Evolutionary conservation across 2,329 filamentous ascomycete species (phyloP).

Genomic region (Fusarium poae): DNA sequence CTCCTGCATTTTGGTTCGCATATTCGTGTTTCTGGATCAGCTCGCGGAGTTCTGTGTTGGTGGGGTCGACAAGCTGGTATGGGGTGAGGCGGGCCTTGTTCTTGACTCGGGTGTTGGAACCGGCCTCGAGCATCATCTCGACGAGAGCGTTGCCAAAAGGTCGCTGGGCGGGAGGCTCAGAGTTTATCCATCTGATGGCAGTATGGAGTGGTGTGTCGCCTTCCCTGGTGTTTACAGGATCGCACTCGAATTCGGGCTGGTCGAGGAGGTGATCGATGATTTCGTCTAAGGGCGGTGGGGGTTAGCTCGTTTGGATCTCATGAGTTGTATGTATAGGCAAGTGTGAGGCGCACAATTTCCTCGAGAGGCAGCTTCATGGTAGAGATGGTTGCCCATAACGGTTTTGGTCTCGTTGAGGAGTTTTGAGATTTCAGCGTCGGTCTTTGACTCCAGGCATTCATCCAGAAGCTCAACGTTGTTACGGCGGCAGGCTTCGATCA

Average conservation of each 20-base stretch:
- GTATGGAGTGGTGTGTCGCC: constrained; percentile 84
- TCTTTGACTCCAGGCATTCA: constrained; percentile 75
- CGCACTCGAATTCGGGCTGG: constrained; percentile 87
- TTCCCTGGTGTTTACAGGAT: constrained; percentile 78
- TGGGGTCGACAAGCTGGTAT: constrained; percentile 78
- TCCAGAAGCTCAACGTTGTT: constrained; percentile 90
- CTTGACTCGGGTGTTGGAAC: constrained; percentile 67
- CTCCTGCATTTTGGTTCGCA: constrained; percentile 68
- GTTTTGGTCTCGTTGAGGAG: constrained; percentile 90
- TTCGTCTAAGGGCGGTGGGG: constrained; percentile 68
- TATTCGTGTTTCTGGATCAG: constrained; percentile 80
- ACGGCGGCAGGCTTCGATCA: constrained; percentile 92
- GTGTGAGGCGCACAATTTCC: constrained; percentile 81
- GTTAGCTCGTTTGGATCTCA: constrained; percentile 32
- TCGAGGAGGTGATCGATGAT: constrained; percentile 85
- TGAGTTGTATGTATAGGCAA: constrained; percentile 3
- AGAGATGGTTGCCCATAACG: constrained; percentile 86
- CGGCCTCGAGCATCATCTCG: constrained; percentile 86
- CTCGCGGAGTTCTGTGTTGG: constrained; percentile 71
- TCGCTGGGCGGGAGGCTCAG: constrained; percentile 72
- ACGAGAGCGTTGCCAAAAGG: constrained; percentile 75
- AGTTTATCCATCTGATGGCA: constrained; percentile 82
- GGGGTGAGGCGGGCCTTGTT: constrained; percentile 82
- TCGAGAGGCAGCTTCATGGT: constrained; percentile 87
- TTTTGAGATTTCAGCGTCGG: constrained; percentile 74